Percentiles rank a stretch among this genome's conserved stretches.
These are phyloP conservation scores for Penicillium sp. DNA, from an alignment of 2,329 filamentous ascomycete genomes.

Conservation along the genomic window DNA sequence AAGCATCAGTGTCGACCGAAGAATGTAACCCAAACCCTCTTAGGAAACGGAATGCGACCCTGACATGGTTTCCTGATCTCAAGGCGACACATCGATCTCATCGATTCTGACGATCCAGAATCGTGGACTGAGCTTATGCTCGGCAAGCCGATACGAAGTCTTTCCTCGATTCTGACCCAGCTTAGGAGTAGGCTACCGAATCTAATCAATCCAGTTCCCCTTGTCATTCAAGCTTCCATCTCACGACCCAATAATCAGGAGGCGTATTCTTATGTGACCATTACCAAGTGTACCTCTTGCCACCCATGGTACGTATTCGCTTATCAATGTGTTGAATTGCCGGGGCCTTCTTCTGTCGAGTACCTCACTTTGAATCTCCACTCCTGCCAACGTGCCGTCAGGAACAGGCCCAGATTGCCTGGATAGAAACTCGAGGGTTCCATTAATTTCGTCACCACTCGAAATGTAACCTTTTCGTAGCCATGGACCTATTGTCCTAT, in stretches of 20 bases:
- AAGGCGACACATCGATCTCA: constrained; percentile 1
- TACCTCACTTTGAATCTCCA: background rate
- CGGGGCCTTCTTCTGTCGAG: background rate
- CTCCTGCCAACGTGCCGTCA: constrained; percentile 5
- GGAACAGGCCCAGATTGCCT: constrained; percentile 14
- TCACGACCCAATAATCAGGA: background rate
- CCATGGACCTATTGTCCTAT: constrained; percentile 1
- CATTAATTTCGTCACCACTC: constrained; percentile 14
- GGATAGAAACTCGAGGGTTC: constrained; percentile 10
- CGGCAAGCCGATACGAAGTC: background rate
- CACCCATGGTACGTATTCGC: background rate
- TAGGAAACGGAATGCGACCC: constrained; percentile 19
- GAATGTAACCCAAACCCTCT: constrained; percentile 22
- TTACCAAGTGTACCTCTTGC: background rate
- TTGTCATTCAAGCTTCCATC: background rate
- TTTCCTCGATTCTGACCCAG: background rate
- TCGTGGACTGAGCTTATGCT: background rate
- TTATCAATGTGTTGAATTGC: background rate
- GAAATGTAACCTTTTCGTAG: constrained; percentile 20
- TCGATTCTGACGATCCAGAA: background rate
- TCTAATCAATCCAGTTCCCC: background rate
- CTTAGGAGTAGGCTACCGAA: background rate
- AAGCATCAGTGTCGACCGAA: constrained; percentile 12
- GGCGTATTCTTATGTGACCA: background rate
- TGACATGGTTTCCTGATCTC: background rate